Conservation (phyloP, 176 grass and related monocot genomes). For the Tillandsia fasciculata region DNA sequence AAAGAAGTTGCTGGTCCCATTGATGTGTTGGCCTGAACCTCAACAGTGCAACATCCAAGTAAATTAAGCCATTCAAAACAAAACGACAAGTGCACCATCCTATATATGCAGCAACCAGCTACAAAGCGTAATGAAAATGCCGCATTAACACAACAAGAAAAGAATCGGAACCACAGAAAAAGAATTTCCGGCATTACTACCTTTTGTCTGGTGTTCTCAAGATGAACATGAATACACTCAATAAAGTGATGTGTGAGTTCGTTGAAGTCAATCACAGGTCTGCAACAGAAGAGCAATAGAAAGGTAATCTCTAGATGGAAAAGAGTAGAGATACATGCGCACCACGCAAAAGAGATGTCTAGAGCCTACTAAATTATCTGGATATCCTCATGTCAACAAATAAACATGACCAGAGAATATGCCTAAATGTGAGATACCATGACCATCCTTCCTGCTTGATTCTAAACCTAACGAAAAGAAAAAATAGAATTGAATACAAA, state of each 20-base stretch:
- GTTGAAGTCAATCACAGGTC: constrained; percentile 71
- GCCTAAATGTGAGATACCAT: too few species aligned
- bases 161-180: constrained; percentile 8
- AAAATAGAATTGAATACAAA: too few species aligned
- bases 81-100: background rate
- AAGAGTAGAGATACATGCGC: too few species aligned
- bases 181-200: constrained; percentile 23
- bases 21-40: constrained; percentile 26
- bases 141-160: background rate
- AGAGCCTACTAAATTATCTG: too few species aligned
- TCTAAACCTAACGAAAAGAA: too few species aligned
- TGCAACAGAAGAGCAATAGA: constrained; percentile 27
- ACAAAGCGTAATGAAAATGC: background rate
- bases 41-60: background rate
- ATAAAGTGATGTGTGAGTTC: constrained; percentile 78
- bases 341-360: too few species aligned
- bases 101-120: background rate
- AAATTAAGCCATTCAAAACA: constrained; percentile 5
- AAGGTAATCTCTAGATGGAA: constrained; percentile 1
- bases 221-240: constrained; percentile 74
- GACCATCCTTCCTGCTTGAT: too few species aligned
- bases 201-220: constrained; percentile 58
- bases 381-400: too few species aligned
- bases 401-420: too few species aligned
- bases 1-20: constrained; percentile 13